Evolutionary conservation across 192 early-diverging fungal species (phyloP).

Genomic region (Globomyces pollinis-pini): DNA sequence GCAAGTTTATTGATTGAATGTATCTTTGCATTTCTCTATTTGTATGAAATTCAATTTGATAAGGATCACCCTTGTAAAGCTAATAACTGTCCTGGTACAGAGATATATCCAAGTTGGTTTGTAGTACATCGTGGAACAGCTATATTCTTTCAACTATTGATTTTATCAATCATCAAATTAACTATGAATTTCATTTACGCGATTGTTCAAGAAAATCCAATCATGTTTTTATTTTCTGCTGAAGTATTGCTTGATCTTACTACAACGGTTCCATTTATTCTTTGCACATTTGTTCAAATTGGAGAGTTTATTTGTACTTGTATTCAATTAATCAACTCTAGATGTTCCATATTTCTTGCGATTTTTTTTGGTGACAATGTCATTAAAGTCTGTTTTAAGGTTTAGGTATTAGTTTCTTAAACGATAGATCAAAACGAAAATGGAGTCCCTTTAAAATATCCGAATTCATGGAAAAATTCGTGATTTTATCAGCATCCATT

Average conservation of each 20-base stretch:
- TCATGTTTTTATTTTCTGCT: background rate
- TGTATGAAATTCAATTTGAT: background rate
- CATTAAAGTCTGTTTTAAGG: background rate
- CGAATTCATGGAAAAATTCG: slow-evolving; percentile 29
- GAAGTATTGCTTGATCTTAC: background rate
- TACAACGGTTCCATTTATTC: background rate
- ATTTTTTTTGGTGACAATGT: background rate
- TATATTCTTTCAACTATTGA: background rate
- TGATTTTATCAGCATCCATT: slow-evolving; percentile 44
- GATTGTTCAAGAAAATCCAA: background rate
- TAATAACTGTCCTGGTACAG: background rate
- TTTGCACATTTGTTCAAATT: background rate
- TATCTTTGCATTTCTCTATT: background rate
- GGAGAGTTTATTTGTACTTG: background rate
- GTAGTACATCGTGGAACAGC: background rate
- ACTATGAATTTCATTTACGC: background rate
- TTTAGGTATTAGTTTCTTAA: too few species aligned
- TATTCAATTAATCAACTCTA: background rate
- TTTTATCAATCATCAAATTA: background rate
- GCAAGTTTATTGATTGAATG: background rate
- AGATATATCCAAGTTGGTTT: background rate
- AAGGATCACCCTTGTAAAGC: background rate
- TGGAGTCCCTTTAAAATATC: background rate
- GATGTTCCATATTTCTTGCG: background rate
- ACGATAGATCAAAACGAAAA: too few species aligned